These are phyloP conservation scores for Luzula sylvatica DNA, from an alignment of 176 grass and related monocot genomes.

Conservation along the genomic window DNA sequence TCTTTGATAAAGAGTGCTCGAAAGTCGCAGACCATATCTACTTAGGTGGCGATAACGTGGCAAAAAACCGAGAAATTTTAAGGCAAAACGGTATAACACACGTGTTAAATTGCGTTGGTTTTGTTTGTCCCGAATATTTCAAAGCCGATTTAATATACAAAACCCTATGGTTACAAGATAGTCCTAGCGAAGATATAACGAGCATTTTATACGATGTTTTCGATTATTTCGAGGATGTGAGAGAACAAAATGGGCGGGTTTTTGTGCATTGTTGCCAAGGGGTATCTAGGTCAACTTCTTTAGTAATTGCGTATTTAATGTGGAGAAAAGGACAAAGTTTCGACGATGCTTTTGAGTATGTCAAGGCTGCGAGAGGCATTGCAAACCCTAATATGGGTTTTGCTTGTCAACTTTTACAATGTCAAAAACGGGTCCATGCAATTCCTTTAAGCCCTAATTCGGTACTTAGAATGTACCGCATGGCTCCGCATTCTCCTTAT, in stretches of 20 bases:
- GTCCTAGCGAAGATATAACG: conserved; percentile 96
- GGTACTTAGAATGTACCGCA: conserved; percentile 74
- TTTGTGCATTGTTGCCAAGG: conserved; percentile 98
- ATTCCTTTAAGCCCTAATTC: conserved; percentile 87
- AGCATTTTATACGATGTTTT: conserved; percentile 97
- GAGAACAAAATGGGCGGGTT: conserved; percentile 65
- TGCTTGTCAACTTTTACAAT: conserved; percentile 91
- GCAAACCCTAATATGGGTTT: conserved; percentile 98
- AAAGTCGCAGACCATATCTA: conserved; percentile 95
- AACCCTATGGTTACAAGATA: conserved; percentile 98
- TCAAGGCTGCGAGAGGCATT: conserved; percentile 87
- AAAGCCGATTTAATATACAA: conserved; percentile 81
- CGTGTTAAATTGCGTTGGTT: conserved; percentile 90
- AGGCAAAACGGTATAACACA: conserved; percentile 83
- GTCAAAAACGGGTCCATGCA: conserved; percentile 91
- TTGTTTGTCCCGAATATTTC: conserved; percentile 95
- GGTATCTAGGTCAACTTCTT: conserved; percentile 78
- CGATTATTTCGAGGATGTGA: conserved; percentile 98
- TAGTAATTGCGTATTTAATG: conserved; percentile 96
- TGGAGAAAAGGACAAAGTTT: conserved; percentile 98
- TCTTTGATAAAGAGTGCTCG: conserved; percentile 98
- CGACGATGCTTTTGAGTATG: conserved; percentile 79
- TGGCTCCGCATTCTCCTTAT: conserved; percentile 86
- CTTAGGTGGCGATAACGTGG: conserved; percentile 81
- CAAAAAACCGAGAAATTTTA: conserved; percentile 78